Evolutionary conservation across 371 early-diverging fungal species (phyloP), one percentile per base, ranked within the genome.

Genomic region (Mucor lusitanicus): DNA sequence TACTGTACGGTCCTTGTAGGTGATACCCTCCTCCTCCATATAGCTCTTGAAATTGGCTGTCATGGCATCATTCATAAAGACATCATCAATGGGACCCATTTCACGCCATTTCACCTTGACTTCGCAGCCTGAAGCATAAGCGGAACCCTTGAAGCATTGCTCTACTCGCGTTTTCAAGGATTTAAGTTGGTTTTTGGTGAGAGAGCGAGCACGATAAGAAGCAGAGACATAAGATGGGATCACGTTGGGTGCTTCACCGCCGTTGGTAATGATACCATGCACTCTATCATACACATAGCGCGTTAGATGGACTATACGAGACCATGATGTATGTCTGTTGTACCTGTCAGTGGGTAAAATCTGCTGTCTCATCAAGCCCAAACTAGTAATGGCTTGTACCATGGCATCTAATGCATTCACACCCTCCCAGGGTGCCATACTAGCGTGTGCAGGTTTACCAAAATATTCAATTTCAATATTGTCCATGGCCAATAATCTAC

Each of bases 401-500:
- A 88, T 69, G 1, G 92, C 92, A 65, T 92, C 90, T 9, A 92
- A 72, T 5, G 93, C 93, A 69, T 94, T 92, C 59, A 88, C 73
- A 2, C 94, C 94, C 9, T 90, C 84, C 91, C 78, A 81, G 12
- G 81, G 78, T 15, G 76, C 66, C 61, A 68, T 67, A 46, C 81
- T 83, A 25, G 91, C 91, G 73, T 91, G 92, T 25, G 87, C 77
- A 13, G 86, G 67, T 28, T 75, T 80, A 17, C 91, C 91, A 72
- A 83, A 85, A 70, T 83, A 91, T 59, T 88, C 85, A 12, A 88
- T 79, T 23, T 61, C 35, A 13, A 85, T 30, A 0, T 68, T 33
- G 57, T 83, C 80, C 55, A 88, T 42, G 19, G 88, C 88, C 32
- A 88, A 53, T 27, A 53, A 4, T 27, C 53, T 27, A 12, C 53